These are phyloP conservation scores for Paramecium primaurelia DNA, from an alignment of 73 alveolate species.

Conservation along the genomic window DNA sequence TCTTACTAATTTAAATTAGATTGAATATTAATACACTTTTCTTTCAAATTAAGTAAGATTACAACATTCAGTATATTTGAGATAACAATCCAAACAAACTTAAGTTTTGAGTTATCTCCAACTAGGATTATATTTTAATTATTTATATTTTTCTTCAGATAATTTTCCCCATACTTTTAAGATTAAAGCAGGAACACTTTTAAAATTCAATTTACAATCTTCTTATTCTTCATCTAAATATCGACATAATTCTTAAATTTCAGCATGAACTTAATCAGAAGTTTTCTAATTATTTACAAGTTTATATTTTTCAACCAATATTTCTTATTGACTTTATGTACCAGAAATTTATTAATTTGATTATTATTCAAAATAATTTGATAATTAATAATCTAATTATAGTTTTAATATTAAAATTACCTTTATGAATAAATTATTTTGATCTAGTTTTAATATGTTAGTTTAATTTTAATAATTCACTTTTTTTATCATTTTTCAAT, in stretches of 20 bases:
- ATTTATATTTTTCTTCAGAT: conserved; percentile 9
- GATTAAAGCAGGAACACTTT: conserved; percentile 52
- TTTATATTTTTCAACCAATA: not conserved
- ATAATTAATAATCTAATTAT: not conserved
- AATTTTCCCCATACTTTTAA: conserved; percentile 55
- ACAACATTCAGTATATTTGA: conserved; percentile 5
- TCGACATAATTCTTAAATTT: conserved; percentile 47
- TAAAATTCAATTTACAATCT: conserved; percentile 46
- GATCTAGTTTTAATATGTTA: conserved; percentile 20
- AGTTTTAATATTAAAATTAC: not conserved
- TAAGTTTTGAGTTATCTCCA: conserved; percentile 35
- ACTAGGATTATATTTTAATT: not conserved
- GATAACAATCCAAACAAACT: conserved; percentile 20
- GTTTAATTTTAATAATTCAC: conserved; percentile 17
- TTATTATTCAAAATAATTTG: conserved; percentile 18
- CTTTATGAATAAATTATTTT: not conserved
- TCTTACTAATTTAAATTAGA: not conserved
- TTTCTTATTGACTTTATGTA: not conserved
- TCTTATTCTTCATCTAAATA: conserved; percentile 53
- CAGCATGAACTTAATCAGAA: conserved; percentile 29
- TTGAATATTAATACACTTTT: not conserved
- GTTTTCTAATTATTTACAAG: conserved; percentile 13
- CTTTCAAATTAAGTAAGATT: conserved; percentile 25
- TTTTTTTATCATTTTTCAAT: not conserved
- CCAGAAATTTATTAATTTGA: not conserved